Evolutionary conservation across 2,329 filamentous ascomycete species (phyloP).

Genomic region (Colletotrichum sp.): DNA sequence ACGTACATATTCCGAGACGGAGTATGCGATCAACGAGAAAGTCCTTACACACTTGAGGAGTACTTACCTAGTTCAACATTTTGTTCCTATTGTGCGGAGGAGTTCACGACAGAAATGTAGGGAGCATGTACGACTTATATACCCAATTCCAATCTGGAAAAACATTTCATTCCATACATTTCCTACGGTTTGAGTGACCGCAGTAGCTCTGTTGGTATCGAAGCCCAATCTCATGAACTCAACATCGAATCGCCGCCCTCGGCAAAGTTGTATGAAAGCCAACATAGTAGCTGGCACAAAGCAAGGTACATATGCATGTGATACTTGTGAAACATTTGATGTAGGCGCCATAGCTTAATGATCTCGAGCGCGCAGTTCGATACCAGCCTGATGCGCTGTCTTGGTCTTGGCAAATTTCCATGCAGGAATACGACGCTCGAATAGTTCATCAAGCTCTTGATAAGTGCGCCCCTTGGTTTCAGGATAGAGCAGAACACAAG

Average conservation of each 20-base stretch:
- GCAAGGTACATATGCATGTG: not conserved
- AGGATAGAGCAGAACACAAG: not conserved
- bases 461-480: conserved; percentile 15
- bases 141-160: not conserved
- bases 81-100: not conserved
- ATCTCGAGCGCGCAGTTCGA: not conserved
- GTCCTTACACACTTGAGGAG: not conserved
- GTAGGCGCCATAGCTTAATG: not conserved
- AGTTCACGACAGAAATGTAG: not conserved
- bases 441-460: conserved; percentile 24
- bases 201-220: rapidly evolving
- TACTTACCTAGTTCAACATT: not conserved
- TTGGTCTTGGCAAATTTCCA: conserved; percentile 20
- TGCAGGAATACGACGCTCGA: conserved; percentile 20
- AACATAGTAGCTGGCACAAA: not conserved
- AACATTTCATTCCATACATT: not conserved
- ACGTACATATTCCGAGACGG: not conserved
- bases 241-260: too few relatives aligned
- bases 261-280: not conserved
- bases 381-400: not conserved
- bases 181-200: not conserved
- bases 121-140: not conserved
- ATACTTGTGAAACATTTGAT: not conserved
- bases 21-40: not conserved
- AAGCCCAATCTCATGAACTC: too few relatives aligned